Conservation (phyloP, 176 grass and related monocot species). For the Puccinellia tenuiflora region DNA sequence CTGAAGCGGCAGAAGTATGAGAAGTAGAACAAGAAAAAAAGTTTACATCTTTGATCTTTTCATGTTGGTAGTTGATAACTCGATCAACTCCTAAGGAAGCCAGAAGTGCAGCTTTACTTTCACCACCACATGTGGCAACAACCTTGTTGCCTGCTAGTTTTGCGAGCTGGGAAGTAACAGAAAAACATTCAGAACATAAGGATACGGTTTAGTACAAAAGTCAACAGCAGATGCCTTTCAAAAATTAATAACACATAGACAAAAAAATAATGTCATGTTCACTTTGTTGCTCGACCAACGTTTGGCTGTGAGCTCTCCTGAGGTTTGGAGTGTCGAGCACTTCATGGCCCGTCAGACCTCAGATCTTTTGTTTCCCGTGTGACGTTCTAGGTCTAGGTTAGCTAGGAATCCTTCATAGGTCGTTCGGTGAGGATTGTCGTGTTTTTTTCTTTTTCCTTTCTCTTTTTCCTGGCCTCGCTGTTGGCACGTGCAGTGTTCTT, state of each 20-base stretch:
- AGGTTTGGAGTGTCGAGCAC: background rate
- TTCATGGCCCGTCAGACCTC: background rate
- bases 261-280: background rate
- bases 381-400: background rate
- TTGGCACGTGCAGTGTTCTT: background rate
- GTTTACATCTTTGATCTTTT: slow-evolving; percentile 82
- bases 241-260: slow-evolving; percentile 9
- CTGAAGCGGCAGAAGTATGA: background rate
- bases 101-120: slow-evolving; percentile 79
- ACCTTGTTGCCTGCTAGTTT: slow-evolving; percentile 98
- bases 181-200: slow-evolving; percentile 18
- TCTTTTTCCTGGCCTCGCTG: background rate
- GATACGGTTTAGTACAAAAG: background rate
- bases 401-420: background rate
- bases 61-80: slow-evolving; percentile 91
- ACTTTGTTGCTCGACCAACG: background rate
- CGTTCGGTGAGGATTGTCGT: background rate
- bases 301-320: background rate
- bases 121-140: slow-evolving; percentile 95
- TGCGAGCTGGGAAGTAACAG: slow-evolving; percentile 51
- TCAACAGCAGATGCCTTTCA: background rate
- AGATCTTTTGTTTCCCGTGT: background rate
- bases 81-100: slow-evolving; percentile 85
- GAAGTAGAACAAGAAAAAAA: slow-evolving; percentile 5
- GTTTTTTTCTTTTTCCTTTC: background rate